A percentile compares a stretch with the other conserved stretches of the same genome.
These are phyloP conservation scores for Candida cerambycidarum DNA, from an alignment of 805 yeast genomes.

Conservation along the genomic window DNA sequence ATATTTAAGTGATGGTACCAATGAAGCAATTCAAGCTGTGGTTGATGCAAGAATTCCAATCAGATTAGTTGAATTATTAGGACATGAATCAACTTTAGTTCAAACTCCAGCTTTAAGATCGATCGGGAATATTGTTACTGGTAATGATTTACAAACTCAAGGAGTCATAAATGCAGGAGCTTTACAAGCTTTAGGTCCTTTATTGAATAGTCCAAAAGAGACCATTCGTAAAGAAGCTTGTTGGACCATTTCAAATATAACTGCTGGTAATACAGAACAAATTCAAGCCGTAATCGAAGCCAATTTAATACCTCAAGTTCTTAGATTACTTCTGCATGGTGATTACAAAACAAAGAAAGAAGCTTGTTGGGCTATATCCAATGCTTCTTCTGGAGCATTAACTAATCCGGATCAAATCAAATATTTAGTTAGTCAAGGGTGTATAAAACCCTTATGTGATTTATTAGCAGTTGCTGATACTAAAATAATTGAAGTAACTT, in stretches of 20 bases:
- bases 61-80: slow-evolving; percentile 86
- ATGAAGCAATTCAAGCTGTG: slow-evolving; percentile 93
- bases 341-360: slow-evolving; percentile 97
- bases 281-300: slow-evolving; percentile 96
- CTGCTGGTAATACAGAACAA: slow-evolving; percentile 95
- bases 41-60: slow-evolving; percentile 94
- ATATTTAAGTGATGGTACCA: slow-evolving; percentile 88
- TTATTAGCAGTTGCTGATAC: slow-evolving; percentile 83
- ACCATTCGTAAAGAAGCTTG: slow-evolving; percentile 95
- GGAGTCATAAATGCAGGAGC: slow-evolving; percentile 92
- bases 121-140: slow-evolving; percentile 96
- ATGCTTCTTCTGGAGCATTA: slow-evolving; percentile 95
- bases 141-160: slow-evolving; percentile 94
- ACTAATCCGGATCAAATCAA: slow-evolving; percentile 90
- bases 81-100: slow-evolving; percentile 78
- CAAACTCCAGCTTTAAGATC: slow-evolving; percentile 98
- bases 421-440: slow-evolving; percentile 90
- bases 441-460: slow-evolving; percentile 96
- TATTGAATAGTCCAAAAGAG: slow-evolving; percentile 83
- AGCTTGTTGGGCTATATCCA: slow-evolving; percentile 99
- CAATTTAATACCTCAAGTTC: slow-evolving; percentile 87
- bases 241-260: slow-evolving; percentile 97
- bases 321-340: slow-evolving; percentile 73
- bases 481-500: slow-evolving; percentile 89
- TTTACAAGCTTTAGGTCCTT: slow-evolving; percentile 75